Percentiles rank a stretch among this genome's conserved stretches.
These are phyloP conservation scores for Citrus australasica DNA, from an alignment of 345 rosid species.

Conservation along the genomic window DNA sequence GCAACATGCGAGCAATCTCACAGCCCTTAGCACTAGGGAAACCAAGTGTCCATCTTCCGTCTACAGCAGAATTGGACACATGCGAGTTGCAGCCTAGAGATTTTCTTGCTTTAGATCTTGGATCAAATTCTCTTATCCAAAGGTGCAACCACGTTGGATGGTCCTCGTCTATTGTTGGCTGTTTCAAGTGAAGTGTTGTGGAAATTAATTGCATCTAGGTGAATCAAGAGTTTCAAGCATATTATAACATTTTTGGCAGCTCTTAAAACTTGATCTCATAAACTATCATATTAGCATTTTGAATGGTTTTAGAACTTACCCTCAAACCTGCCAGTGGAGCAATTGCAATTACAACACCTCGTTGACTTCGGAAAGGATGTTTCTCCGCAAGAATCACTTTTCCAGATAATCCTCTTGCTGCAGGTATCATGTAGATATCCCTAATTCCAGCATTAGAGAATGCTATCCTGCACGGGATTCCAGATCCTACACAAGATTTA, in stretches of 20 bases:
- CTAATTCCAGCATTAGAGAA: slow-evolving; percentile 54
- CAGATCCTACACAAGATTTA: slow-evolving; percentile 42
- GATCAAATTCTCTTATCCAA: slow-evolving; percentile 52
- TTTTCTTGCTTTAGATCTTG: slow-evolving; percentile 30
- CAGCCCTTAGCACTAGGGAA: slow-evolving; percentile 44
- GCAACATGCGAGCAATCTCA: slow-evolving; percentile 39
- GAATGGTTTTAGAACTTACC: slow-evolving; percentile 30
- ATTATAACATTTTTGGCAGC: too few relatives aligned
- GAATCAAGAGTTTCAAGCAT: not conserved
- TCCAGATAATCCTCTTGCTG: slow-evolving; percentile 45
- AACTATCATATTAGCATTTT: not conserved
- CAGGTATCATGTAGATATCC: slow-evolving; percentile 46
- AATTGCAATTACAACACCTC: slow-evolving; percentile 53
- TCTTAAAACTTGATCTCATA: not conserved
- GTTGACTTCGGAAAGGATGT: slow-evolving; percentile 60
- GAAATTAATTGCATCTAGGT: not conserved
- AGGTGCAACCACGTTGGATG: slow-evolving; percentile 63
- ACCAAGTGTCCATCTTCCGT: slow-evolving; percentile 66
- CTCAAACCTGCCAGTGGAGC: slow-evolving; percentile 59
- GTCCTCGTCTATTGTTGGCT: slow-evolving; percentile 53
- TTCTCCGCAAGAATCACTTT: slow-evolving; percentile 63
- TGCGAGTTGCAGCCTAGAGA: slow-evolving; percentile 15
- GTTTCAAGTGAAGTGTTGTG: slow-evolving; percentile 16
- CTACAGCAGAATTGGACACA: slow-evolving; percentile 24
- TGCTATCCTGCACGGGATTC: slow-evolving; percentile 53